Percentiles rank a stretch among this genome's conserved stretches.
These are phyloP conservation scores for Scenedesmus sp. DNA, from an alignment of 163 green algal genomes.

Conservation along the genomic window DNA sequence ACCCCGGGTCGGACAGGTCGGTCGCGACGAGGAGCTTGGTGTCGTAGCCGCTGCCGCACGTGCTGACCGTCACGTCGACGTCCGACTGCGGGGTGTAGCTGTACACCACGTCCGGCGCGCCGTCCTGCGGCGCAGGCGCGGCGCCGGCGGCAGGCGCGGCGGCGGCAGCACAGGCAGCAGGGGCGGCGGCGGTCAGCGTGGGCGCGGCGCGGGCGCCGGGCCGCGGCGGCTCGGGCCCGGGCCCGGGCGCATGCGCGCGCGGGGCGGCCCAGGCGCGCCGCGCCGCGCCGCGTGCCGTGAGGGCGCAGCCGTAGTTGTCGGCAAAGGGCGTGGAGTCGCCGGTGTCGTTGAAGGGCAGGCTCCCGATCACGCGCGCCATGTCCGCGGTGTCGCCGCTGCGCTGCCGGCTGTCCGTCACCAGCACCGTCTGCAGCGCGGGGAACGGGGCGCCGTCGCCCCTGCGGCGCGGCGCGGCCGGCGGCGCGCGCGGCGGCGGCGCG, in stretches of 20 bases:
- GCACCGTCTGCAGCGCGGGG: slow-evolving; percentile 28
- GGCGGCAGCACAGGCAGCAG: no score
- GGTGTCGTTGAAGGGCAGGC: slow-evolving; percentile 48
- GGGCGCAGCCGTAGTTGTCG: slow-evolving; percentile 46
- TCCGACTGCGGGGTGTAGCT: slow-evolving; percentile 9
- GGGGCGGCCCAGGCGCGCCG: no score
- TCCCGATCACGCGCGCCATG: slow-evolving; percentile 20
- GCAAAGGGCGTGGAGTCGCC: slow-evolving; percentile 39
- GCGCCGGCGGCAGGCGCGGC: not conserved
- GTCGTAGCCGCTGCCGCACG: slow-evolving; percentile 56
- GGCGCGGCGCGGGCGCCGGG: no score
- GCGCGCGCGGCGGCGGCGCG: no score
- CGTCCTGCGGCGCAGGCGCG: slow-evolving; percentile 6
- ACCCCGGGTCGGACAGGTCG: slow-evolving; percentile 6
- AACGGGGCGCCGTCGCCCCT: no score
- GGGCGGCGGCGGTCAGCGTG: no score
- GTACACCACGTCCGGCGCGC: slow-evolving; percentile 51
- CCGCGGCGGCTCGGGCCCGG: no score
- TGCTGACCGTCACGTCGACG: slow-evolving; percentile 46
- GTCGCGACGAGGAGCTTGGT: slow-evolving; percentile 51
- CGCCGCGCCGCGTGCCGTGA: no score
- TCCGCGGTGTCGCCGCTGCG: slow-evolving; percentile 41
- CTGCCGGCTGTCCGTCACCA: slow-evolving; percentile 42
- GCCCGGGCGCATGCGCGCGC: no score
- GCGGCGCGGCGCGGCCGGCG: no score